Percentiles rank a stretch among this genome's conserved stretches.
These are phyloP conservation scores for Blastobotrys buckinghamii DNA, from an alignment of 1,139 yeast genomes.

Conservation along the genomic window DNA sequence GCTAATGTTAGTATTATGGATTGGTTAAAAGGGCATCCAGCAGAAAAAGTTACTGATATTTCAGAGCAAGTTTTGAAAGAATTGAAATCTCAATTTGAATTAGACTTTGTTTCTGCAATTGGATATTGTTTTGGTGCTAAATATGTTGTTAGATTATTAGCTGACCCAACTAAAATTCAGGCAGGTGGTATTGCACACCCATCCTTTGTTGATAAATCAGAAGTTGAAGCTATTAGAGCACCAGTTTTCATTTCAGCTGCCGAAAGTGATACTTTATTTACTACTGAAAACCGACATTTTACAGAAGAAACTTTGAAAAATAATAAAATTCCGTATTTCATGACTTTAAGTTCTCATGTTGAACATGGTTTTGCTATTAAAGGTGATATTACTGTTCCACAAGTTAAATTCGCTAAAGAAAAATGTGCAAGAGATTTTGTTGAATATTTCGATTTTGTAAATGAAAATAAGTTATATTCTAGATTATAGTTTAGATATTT, in stretches of 20 bases:
- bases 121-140: conserved; percentile 90
- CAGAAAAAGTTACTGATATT: conserved; percentile 41
- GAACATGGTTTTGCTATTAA: conserved; percentile 71
- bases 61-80: conserved; percentile 41
- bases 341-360: conserved; percentile 56
- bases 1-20: conserved; percentile 31
- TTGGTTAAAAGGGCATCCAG: conserved; percentile 54
- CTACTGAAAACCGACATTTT: conserved; percentile 53
- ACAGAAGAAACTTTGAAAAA: conserved; percentile 54
- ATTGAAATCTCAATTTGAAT: conserved; percentile 42
- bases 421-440: conserved; percentile 58
- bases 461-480: not conserved
- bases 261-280: conserved; percentile 56
- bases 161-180: conserved; percentile 42
- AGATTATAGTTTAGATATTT: too few relatives aligned
- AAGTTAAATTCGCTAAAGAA: conserved; percentile 61
- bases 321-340: conserved; percentile 47
- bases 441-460: conserved; percentile 40
- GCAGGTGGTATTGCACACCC: conserved; percentile 81
- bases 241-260: conserved; percentile 72
- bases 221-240: conserved; percentile 49
- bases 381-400: conserved; percentile 58
- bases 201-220: conserved; percentile 59
- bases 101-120: conserved; percentile 51
- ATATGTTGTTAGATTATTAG: conserved; percentile 50